Percentiles rank a stretch among this genome's conserved stretches.
Evolutionary conservation across 768 basidiomycete species (phyloP).

Genomic region (Neoboletus subvelutipes): DNA sequence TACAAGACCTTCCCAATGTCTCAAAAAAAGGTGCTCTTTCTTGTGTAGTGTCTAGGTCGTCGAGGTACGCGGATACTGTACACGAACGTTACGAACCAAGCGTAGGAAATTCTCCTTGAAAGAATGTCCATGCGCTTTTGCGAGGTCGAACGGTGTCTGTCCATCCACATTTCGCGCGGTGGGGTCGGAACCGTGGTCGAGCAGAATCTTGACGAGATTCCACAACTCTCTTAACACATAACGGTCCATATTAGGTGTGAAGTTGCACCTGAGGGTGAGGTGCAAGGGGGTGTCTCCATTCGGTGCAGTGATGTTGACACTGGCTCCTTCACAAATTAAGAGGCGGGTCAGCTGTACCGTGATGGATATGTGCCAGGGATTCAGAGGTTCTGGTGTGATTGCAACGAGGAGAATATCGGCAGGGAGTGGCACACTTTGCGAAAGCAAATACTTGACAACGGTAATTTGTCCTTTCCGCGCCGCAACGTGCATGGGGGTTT

Average conservation of each 20-base stretch:
- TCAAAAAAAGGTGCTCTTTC: not conserved
- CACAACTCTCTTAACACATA: not conserved
- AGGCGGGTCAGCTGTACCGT: not conserved
- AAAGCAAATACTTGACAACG: not conserved
- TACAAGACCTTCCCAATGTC: no score
- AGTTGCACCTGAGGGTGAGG: not conserved
- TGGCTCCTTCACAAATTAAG: not conserved
- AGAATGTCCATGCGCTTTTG: not conserved
- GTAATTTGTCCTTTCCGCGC: not conserved
- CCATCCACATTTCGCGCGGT: not conserved
- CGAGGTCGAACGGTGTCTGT: not conserved
- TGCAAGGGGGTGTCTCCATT: not conserved
- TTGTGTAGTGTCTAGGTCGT: no score
- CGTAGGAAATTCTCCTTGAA: not conserved
- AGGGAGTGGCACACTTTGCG: not conserved
- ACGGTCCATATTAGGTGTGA: fast-evolving
- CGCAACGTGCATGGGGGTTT: not conserved
- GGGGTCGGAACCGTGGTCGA: not conserved
- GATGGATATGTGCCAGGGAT: not conserved
- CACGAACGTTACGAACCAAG: not conserved
- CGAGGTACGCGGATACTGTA: not conserved
- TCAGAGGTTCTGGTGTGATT: not conserved
- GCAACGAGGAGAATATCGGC: not conserved
- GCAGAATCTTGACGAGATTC: not conserved
- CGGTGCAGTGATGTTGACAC: not conserved